Evolutionary conservation across 2,329 filamentous ascomycete genomes (phyloP).

Genomic region (Arachnomyces sp.): DNA sequence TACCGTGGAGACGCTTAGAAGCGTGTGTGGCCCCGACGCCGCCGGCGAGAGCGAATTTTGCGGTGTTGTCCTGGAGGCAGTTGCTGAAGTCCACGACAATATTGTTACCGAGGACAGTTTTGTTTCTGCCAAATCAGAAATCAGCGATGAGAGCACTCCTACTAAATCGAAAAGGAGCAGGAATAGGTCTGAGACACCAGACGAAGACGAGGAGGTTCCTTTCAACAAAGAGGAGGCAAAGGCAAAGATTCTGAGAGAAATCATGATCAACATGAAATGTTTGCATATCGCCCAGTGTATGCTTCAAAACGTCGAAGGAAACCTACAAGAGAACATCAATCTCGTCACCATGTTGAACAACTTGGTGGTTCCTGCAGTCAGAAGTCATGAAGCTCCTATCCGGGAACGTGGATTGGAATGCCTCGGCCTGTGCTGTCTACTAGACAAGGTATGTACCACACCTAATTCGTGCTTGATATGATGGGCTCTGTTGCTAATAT

Average conservation of each 20-base stretch:
- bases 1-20: conserved; percentile 69
- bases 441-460: conserved; percentile 59
- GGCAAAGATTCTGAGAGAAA: conserved; percentile 66
- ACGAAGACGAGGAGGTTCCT: conserved; percentile 48
- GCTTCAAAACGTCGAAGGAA: conserved; percentile 84
- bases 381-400: conserved; percentile 86
- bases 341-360: conserved; percentile 98
- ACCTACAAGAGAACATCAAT: conserved; percentile 80
- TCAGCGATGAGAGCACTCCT: conserved; percentile 59
- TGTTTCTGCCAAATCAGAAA: conserved; percentile 82
- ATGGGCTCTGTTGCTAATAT: not conserved
- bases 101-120: conserved; percentile 79
- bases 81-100: conserved; percentile 93
- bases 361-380: conserved; percentile 87
- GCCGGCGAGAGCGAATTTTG: conserved; percentile 45
- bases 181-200: conserved; percentile 35
- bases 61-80: conserved; percentile 68
- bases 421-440: conserved; percentile 79
- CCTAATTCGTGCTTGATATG: not conserved
- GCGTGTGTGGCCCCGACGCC: conserved; percentile 62
- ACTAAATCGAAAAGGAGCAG: conserved; percentile 27
- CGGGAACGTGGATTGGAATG: conserved; percentile 85
- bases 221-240: conserved; percentile 55
- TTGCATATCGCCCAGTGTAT: conserved; percentile 96
- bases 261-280: conserved; percentile 97